These are phyloP conservation scores for Beauveria caledonica DNA, from an alignment of 2,329 filamentous ascomycete genomes.

Conservation along the genomic window DNA sequence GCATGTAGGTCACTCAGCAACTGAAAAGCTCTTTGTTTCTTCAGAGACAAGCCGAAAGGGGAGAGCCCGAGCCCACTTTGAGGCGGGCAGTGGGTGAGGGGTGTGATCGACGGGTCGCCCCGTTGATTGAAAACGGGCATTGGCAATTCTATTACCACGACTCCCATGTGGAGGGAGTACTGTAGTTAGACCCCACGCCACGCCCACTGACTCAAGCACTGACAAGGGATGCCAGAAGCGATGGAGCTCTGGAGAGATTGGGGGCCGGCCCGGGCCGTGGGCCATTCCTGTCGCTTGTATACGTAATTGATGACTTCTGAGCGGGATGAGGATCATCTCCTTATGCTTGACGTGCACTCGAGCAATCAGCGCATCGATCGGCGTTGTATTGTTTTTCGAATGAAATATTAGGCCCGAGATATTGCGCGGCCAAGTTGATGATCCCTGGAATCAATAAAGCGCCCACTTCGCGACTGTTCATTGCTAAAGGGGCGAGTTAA, in stretches of 20 bases:
- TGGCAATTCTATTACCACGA: no score
- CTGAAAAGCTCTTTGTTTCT: neutral
- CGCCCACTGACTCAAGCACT: neutral
- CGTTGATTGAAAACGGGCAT: neutral
- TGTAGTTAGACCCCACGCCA: neutral
- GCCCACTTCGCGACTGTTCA: neutral
- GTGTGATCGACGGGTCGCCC: neutral
- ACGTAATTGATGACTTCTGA: neutral
- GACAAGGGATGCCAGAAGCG: slow-evolving; percentile 3
- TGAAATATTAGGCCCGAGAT: neutral
- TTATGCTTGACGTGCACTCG: neutral
- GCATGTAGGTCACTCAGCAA: slow-evolving; percentile 2
- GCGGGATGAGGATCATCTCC: neutral
- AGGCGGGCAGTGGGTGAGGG: neutral
- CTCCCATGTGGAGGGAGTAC: no score
- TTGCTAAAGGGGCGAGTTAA: neutral
- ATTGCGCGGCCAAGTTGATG: neutral
- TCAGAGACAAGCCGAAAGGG: neutral
- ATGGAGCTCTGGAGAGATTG: slow-evolving; percentile 1
- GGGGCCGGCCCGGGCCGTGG: neutral
- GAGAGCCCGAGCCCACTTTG: slow-evolving; percentile 1
- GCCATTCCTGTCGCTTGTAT: neutral
- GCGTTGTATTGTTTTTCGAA: neutral
- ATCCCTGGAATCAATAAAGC: neutral
- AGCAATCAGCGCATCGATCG: neutral